A percentile compares a stretch with the other conserved stretches of the same genome.
Conservation (phyloP, 2,329 filamentous ascomycete species). For the Curvularia verruculosa region DNA sequence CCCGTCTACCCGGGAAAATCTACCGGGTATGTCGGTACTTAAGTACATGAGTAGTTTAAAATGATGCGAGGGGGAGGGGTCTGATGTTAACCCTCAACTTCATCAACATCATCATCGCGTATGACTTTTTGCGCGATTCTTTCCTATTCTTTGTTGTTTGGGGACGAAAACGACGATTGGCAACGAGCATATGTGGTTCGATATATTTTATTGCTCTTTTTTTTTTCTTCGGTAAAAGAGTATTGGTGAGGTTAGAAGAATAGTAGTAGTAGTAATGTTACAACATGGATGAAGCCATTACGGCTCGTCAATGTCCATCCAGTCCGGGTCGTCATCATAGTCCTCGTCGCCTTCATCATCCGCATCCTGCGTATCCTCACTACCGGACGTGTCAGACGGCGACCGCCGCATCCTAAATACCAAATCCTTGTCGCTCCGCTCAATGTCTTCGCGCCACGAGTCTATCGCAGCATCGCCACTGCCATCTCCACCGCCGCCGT, state of each 20-base stretch:
- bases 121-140: too few species aligned
- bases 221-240: too few species aligned
- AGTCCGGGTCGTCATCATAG: constrained; percentile 4
- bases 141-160: too few species aligned
- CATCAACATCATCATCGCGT: too few species aligned
- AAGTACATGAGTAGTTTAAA: too few species aligned
- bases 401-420: constrained; percentile 17
- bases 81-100: too few species aligned
- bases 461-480: too few species aligned
- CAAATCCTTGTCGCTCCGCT: constrained; percentile 25
- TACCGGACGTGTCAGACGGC: neutral
- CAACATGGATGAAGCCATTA: neutral
- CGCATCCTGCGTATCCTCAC: constrained; percentile 6
- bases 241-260: neutral
- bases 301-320: constrained; percentile 17
- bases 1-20: neutral
- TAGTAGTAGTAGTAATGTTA: neutral
- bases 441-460: constrained; percentile 24
- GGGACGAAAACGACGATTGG: too few species aligned
- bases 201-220: too few species aligned
- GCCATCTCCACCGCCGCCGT: constrained; percentile 7
- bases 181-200: too few species aligned
- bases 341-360: constrained; percentile 8
- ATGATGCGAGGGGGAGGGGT: neutral
- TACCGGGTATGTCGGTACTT: neutral